Evolutionary conservation across 768 basidiomycete species (phyloP), one percentile per base, ranked within the genome.

Genomic region (Lentinula sp.): DNA sequence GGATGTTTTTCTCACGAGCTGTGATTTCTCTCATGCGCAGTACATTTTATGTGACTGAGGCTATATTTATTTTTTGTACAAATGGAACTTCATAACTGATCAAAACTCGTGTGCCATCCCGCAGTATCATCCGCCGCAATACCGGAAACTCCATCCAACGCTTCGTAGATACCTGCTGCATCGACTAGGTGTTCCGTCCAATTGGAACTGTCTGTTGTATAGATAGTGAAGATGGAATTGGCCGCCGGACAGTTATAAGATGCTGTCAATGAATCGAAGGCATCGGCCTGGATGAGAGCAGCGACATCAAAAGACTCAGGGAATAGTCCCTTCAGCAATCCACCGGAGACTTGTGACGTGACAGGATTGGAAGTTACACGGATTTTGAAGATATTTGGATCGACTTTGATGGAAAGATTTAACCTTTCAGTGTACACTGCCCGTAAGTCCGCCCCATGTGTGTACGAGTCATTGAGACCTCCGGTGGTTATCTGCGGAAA

Each of bases 361-460:
- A 83, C 80, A 16, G 73, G 74, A 55, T 83, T 83, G 69, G 80
- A 81, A 2, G 81, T 82, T 6, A 82, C 80, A 3, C 80, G 77
- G 48, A 81, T 74, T 59, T 67, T 69, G 20, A 68, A 69, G n/a
- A 62, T 66, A 0, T 68, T 65, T 0, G 76, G 53, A 57, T 80
- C 74, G 35, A 76, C 67, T 13, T 43, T 62, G 1, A 68, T 37
- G 8, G 68, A 60, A 16, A 82, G 72, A 2, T 72, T 72, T 10
- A 83, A 70, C 33, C 73, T 75, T 6, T 67, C 62, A 5, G 74
- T 77, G 63, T 83, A 83, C 4, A 81, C 80, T 0, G 63, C 62
- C 4, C 77, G 76, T 16, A 83, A 73, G 65, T 82, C 80, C 7
- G 71, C 54, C 58, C 81, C 81, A 62, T 82, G 81, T 0, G 69